Percentiles rank a stretch among this genome's conserved stretches.
phyloP scores from a whole-genome alignment of 495 filamentous ascomycete genomes.

The Penicillium maclennaniae region DNA sequence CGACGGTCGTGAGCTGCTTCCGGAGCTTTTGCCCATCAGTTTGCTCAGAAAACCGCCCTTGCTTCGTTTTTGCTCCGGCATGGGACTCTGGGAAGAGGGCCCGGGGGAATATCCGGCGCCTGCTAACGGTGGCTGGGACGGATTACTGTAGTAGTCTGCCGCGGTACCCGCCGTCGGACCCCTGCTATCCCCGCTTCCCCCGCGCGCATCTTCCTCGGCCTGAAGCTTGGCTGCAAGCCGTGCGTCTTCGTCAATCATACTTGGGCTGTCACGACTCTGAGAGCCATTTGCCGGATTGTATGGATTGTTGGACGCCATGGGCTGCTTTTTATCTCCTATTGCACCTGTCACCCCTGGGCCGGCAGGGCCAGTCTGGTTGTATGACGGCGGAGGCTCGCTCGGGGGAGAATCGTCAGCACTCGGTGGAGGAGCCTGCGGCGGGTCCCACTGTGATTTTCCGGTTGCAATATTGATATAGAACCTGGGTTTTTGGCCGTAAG shows the following conservation, averaged over 20 bases:
- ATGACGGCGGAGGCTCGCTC: conserved; percentile 60
- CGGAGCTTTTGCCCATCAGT: conserved; percentile 42
- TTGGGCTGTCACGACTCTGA: conserved; percentile 15
- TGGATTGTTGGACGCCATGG: conserved; percentile 58
- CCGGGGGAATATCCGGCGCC: conserved; percentile 21
- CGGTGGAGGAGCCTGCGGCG: conserved; percentile 59
- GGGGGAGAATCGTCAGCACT: conserved; percentile 36
- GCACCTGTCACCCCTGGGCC: conserved; percentile 28
- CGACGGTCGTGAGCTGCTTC: conserved; percentile 17
- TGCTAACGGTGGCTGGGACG: conserved; percentile 21
- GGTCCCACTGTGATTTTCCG: conserved; percentile 84
- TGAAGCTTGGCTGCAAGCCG: conserved; percentile 72
- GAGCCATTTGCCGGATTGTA: conserved; percentile 34
- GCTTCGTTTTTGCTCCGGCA: conserved; percentile 29
- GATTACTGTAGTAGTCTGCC: conserved; percentile 42
- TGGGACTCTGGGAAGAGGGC: conserved; percentile 20
- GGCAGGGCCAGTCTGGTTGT: conserved; percentile 44
- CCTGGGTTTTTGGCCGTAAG: conserved; percentile 39
- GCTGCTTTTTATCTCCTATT: conserved; percentile 53
- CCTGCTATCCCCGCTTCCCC: conserved; percentile 38
- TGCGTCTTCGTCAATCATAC: conserved; percentile 63
- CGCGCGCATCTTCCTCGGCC: conserved; percentile 72
- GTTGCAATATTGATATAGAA: conserved; percentile 87
- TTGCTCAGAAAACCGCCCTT: conserved; percentile 48
- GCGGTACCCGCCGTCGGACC: conserved; percentile 31